Conservation (phyloP, 23 red algal genomes). For the Chondrus crispus region DNA sequence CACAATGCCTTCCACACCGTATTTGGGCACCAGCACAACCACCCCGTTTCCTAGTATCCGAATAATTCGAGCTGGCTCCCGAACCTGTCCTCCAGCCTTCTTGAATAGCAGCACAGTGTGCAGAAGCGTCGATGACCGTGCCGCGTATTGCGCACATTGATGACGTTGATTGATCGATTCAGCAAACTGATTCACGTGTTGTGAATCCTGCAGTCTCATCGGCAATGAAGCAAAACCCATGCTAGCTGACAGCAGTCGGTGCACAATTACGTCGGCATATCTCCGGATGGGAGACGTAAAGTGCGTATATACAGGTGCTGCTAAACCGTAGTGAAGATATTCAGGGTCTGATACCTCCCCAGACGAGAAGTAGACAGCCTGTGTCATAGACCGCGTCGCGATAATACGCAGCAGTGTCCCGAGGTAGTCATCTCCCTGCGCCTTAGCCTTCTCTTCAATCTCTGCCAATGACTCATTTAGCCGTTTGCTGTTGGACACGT, state of each 20-base stretch:
- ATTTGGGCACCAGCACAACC: constrained; percentile 91
- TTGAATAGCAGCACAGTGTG: constrained; percentile 84
- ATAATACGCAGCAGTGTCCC: constrained; percentile 86
- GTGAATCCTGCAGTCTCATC: constrained; percentile 51
- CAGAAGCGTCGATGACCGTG: constrained; percentile 70
- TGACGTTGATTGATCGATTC: constrained; percentile 94
- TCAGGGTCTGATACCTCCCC: constrained; percentile 71
- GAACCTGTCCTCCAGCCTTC: constrained; percentile 33
- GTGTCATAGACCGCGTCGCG: constrained; percentile 97
- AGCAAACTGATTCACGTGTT: constrained; percentile 69
- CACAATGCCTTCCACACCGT: constrained; percentile 92
- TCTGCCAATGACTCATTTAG: constrained; percentile 80
- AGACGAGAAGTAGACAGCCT: constrained; percentile 96
- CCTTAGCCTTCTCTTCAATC: constrained; percentile 49
- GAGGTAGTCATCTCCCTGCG: constrained; percentile 69
- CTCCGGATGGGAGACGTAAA: constrained; percentile 99
- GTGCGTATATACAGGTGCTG: constrained; percentile 95
- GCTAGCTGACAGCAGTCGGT: constrained; percentile 83
- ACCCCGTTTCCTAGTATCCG: constrained; percentile 83
- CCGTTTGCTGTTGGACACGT: constrained; percentile 84
- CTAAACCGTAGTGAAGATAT: constrained; percentile 96
- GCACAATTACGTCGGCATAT: constrained; percentile 97
- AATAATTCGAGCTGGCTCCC: constrained; percentile 80
- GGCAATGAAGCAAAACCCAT: constrained; percentile 75
- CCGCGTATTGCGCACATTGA: constrained; percentile 87